Percentiles rank a stretch among this genome's conserved stretches.
Conservation (phyloP, 1,284 basidiomycete genomes). For the Polyporus tsugae region DNA sequence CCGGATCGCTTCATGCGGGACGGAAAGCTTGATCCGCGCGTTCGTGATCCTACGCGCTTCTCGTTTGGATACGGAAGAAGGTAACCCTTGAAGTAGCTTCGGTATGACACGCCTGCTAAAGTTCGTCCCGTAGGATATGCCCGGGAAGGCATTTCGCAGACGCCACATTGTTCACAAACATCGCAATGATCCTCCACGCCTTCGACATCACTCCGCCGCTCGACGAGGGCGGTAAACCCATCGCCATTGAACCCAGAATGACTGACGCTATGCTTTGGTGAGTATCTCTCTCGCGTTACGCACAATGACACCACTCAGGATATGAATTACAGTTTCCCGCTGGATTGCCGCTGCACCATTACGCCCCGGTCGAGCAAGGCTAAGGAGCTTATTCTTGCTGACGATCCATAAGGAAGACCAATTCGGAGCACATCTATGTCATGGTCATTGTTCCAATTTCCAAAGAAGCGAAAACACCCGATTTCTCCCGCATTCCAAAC, state of each 20-base stretch:
- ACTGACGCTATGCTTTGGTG: background rate
- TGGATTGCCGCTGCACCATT: constrained; percentile 30
- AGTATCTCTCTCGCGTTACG: background rate
- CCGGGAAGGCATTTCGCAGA: constrained; percentile 33
- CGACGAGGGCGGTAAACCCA: constrained; percentile 27
- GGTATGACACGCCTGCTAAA: background rate
- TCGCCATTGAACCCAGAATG: constrained; percentile 8
- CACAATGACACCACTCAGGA: background rate
- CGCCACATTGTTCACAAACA: constrained; percentile 48
- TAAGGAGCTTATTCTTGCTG: constrained; percentile 15
- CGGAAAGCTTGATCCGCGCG: constrained; percentile 10
- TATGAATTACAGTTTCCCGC: constrained; percentile 19
- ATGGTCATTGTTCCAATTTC: background rate
- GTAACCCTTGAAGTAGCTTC: background rate
- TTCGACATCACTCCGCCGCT: constrained; percentile 48
- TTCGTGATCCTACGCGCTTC: constrained; percentile 8
- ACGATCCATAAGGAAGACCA: background rate
- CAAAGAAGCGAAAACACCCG: background rate
- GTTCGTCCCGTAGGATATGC: constrained; percentile 24
- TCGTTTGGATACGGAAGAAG: constrained; percentile 20
- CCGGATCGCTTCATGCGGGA: constrained; percentile 18
- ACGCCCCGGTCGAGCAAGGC: constrained; percentile 21
- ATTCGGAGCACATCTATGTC: background rate
- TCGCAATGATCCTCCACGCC: constrained; percentile 50
- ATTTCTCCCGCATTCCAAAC: background rate